Percentiles rank a stretch among this genome's conserved stretches.
phyloP scores from a whole-genome alignment of 2,329 filamentous ascomycete species.

The Aspergillus novoparasiticus region DNA sequence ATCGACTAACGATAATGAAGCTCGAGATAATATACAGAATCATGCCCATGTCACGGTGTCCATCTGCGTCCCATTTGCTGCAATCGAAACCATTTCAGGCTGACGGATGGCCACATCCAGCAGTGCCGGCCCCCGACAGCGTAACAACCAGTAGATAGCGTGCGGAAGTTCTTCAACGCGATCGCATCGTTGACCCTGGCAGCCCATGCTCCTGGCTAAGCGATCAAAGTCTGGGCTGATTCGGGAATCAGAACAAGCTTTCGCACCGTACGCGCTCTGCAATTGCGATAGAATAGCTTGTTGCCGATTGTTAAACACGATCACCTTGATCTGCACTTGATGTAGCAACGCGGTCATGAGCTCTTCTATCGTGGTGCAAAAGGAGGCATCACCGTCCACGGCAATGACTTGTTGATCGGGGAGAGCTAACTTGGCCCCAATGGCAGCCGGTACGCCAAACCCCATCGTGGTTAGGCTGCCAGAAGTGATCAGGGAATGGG shows the following conservation, averaged over 20 bases:
- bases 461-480: not conserved
- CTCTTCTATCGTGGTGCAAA: slow-evolving; percentile 1
- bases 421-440: not conserved
- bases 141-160: not conserved
- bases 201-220: not conserved
- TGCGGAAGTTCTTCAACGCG: not conserved
- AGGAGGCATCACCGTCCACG: not conserved
- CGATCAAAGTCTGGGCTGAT: not conserved
- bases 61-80: not conserved
- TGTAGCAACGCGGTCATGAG: slow-evolving; percentile 2
- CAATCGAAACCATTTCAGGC: not conserved
- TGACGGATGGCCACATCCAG: not conserved
- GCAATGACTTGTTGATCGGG: slow-evolving; percentile 1
- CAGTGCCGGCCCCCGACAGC: not conserved
- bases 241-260: not conserved
- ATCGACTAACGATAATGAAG: not conserved
- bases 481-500: not conserved
- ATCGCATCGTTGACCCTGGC: not conserved
- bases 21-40: not conserved
- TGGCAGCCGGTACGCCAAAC: not conserved
- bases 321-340: not conserved
- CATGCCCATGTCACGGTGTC: not conserved
- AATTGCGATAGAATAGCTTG: no score
- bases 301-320: not conserved
- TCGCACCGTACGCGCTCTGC: not conserved